A percentile compares a stretch with the other conserved stretches of the same genome.
Conservation (phyloP, 2,329 filamentous ascomycete species). For the Fusarium sp. region DNA sequence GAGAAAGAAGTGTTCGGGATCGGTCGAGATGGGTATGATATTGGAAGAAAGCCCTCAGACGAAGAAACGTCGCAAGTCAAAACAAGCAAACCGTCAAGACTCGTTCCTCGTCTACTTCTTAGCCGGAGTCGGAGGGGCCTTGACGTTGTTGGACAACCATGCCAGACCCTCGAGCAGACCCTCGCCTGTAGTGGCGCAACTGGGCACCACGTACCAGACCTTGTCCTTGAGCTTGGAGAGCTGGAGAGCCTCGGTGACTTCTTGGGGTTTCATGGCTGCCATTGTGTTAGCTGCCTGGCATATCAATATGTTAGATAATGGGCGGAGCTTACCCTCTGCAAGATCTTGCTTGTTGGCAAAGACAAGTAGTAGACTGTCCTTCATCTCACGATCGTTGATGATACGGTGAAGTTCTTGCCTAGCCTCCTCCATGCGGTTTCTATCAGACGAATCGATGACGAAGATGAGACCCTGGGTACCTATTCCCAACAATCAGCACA, state of each 20-base stretch:
- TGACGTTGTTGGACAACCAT: slow-evolving; percentile 89
- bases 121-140: slow-evolving; percentile 69
- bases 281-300: neutral
- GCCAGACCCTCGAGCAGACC: slow-evolving; percentile 85
- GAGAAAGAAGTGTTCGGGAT: slow-evolving; percentile 20
- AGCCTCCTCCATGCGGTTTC: slow-evolving; percentile 91
- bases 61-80: slow-evolving; percentile 10
- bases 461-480: slow-evolving; percentile 98
- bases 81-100: neutral
- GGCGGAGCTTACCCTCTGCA: slow-evolving; percentile 72
- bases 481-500: slow-evolving; percentile 56
- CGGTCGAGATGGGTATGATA: slow-evolving; percentile 12
- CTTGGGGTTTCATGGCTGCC: slow-evolving; percentile 83
- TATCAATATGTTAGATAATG: neutral
- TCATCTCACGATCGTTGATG: slow-evolving; percentile 98
- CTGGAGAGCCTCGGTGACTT: slow-evolving; percentile 84
- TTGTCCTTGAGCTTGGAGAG: slow-evolving; percentile 85
- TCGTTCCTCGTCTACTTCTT: slow-evolving; percentile 64
- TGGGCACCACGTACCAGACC: slow-evolving; percentile 88
- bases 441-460: slow-evolving; percentile 96
- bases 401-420: slow-evolving; percentile 95
- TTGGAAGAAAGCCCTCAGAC: slow-evolving; percentile 9
- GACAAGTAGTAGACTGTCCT: slow-evolving; percentile 92
- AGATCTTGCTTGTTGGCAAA: slow-evolving; percentile 99
- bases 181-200: slow-evolving; percentile 85